These are phyloP conservation scores for Fusarium sp. DNA, from an alignment of 2,329 filamentous ascomycete species.

Conservation along the genomic window DNA sequence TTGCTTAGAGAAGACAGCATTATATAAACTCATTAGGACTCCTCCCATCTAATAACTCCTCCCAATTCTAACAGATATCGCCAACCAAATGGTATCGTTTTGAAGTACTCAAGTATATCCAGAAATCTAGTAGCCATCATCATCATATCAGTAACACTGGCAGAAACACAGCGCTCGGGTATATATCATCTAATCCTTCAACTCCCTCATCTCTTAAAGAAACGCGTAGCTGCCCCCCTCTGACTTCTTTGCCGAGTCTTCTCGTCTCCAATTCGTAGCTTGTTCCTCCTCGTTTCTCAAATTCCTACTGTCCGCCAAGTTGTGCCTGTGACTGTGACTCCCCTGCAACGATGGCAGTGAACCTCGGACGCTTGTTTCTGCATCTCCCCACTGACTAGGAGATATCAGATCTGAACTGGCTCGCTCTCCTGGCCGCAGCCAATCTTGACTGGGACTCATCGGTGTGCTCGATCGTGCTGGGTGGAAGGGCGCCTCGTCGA, in stretches of 20 bases:
- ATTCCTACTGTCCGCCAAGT: slow-evolving; percentile 19
- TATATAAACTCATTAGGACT: not conserved
- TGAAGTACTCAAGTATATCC: not conserved
- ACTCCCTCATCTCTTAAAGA: slow-evolving; percentile 19
- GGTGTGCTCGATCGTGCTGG: slow-evolving; percentile 49
- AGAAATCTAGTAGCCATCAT: not conserved
- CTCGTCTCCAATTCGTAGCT: slow-evolving; percentile 30
- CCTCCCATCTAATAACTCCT: not conserved
- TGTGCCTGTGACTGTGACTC: slow-evolving; percentile 5
- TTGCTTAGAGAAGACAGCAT: not conserved
- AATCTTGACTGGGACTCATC: slow-evolving; percentile 31
- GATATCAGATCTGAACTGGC: slow-evolving; percentile 37
- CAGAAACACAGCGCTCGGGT: slow-evolving; percentile 16
- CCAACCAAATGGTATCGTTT: slow-evolving; percentile 4
- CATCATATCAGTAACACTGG: not conserved
- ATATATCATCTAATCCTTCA: slow-evolving; percentile 12
- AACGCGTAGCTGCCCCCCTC: slow-evolving; percentile 42
- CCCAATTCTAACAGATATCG: not conserved
- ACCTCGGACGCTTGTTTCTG: slow-evolving; percentile 33
- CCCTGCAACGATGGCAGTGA: slow-evolving; percentile 32
- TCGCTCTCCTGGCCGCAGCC: slow-evolving; percentile 37
- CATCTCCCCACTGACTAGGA: slow-evolving; percentile 43
- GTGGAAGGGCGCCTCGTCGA: slow-evolving; percentile 52
- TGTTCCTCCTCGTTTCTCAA: slow-evolving; percentile 19
- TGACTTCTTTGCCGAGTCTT: slow-evolving; percentile 35